phyloP scores from a whole-genome alignment of 805 yeast species.

The Starmera caribaea region DNA sequence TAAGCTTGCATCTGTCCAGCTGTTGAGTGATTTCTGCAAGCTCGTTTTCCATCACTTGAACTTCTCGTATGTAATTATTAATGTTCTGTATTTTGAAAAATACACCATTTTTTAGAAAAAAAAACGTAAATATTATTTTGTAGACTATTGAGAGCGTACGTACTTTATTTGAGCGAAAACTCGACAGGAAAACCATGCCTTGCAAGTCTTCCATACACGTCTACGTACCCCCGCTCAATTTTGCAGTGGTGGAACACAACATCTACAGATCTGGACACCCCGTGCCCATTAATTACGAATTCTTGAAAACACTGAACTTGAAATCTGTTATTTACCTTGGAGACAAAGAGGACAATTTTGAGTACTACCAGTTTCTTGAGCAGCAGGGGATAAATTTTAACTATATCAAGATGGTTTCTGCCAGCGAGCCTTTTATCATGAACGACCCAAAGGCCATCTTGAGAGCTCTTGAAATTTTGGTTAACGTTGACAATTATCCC shows the following conservation, averaged over 20 bases:
- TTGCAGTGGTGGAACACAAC: conserved; percentile 79
- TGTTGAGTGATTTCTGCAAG: too few species aligned
- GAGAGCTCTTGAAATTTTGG: conserved; percentile 43
- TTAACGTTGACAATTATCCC: conserved; percentile 70
- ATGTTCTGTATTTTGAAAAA: too few species aligned
- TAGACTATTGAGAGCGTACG: too few species aligned
- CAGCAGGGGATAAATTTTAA: conserved; percentile 43
- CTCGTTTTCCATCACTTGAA: too few species aligned
- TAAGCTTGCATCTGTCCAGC: too few species aligned
- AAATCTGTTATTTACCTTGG: conserved; percentile 78
- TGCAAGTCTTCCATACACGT: too few species aligned
- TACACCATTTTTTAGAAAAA: too few species aligned
- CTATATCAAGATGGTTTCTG: conserved; percentile 56
- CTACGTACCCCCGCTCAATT: conserved; percentile 86
- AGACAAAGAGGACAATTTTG: conserved; percentile 58
- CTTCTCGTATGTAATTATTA: too few species aligned
- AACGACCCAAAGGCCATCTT: conserved; percentile 51
- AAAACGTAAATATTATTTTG: too few species aligned
- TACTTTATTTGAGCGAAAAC: too few species aligned
- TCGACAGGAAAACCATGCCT: too few species aligned
- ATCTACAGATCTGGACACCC: conserved; percentile 93
- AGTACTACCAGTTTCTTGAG: conserved; percentile 62
- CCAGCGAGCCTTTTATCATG: conserved; percentile 63
- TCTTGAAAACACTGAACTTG: conserved; percentile 56
- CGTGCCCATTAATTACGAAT: conserved; percentile 75